These are phyloP conservation scores for Beta lomatogona DNA, from an alignment of 179 eudicot genomes.

Conservation along the genomic window DNA sequence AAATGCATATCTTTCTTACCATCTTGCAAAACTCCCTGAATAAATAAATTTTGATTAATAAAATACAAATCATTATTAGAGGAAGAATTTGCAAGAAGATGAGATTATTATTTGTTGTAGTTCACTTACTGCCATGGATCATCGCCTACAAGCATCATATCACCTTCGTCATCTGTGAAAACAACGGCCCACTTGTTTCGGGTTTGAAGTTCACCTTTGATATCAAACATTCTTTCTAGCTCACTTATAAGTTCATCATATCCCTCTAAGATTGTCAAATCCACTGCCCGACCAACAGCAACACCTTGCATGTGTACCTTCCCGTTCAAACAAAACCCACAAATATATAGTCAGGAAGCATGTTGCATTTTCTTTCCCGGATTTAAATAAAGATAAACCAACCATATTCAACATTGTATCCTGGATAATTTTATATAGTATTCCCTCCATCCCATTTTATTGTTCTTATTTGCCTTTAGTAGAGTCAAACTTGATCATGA, in stretches of 20 bases:
- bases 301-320: conserved; percentile 96
- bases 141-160: conserved; percentile 93
- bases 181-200: conserved; percentile 72
- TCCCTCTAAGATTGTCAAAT: conserved; percentile 57
- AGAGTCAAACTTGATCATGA: no score
- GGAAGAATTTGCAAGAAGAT: neutral
- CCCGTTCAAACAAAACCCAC: neutral
- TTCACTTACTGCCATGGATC: conserved; percentile 87
- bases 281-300: conserved; percentile 92
- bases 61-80: neutral
- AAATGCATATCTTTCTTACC: conserved; percentile 71
- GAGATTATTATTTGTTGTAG: neutral
- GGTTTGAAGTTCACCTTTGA: conserved; percentile 67
- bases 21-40: conserved; percentile 74
- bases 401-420: neutral
- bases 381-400: neutral
- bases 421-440: no score
- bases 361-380: neutral
- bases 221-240: conserved; percentile 78
- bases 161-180: conserved; percentile 88
- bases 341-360: neutral
- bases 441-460: no score
- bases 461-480: no score
- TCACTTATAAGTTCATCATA: conserved; percentile 63
- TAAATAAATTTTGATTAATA: neutral